Conservation (phyloP, 352 stramenopile genomes). For the Pythium periplocum region DNA sequence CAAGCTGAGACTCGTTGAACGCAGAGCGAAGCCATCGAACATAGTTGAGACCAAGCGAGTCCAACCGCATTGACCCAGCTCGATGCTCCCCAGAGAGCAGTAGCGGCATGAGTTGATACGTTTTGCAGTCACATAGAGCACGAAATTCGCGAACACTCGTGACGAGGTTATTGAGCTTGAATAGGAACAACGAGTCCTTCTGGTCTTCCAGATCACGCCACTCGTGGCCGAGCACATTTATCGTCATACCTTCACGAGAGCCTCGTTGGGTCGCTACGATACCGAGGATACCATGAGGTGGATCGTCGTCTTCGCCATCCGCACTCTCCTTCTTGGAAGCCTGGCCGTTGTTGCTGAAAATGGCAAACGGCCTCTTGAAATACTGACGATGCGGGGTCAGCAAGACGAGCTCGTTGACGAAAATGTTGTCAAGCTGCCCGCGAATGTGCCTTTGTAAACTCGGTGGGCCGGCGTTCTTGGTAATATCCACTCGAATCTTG, state of each 20-base stretch:
- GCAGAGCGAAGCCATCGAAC: slow-evolving; percentile 69
- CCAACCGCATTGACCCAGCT: slow-evolving; percentile 69
- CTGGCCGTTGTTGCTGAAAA: slow-evolving; percentile 1
- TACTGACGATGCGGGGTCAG: slow-evolving; percentile 50
- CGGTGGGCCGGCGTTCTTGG: slow-evolving; percentile 29
- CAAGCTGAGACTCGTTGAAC: slow-evolving; percentile 89
- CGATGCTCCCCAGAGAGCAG: slow-evolving; percentile 70
- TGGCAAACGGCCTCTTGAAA: slow-evolving; percentile 32
- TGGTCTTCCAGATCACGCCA: slow-evolving; percentile 44
- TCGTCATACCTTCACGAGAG: slow-evolving; percentile 70
- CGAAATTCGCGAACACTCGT: slow-evolving; percentile 85
- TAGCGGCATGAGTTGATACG: slow-evolving; percentile 70
- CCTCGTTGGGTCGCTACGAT: slow-evolving; percentile 65
- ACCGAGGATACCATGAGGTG: slow-evolving; percentile 49
- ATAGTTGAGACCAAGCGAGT: slow-evolving; percentile 76
- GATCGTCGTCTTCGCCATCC: background rate
- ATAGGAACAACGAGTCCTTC: slow-evolving; percentile 52
- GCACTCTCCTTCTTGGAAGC: background rate
- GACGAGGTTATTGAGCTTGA: slow-evolving; percentile 87
- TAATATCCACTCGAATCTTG: slow-evolving; percentile 64
- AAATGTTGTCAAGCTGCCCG: slow-evolving; percentile 42
- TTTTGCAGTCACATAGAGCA: slow-evolving; percentile 76
- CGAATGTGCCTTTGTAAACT: slow-evolving; percentile 22
- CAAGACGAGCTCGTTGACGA: slow-evolving; percentile 77
- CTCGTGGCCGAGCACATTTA: slow-evolving; percentile 49